Base-by-base conservation (phyloP, 208 protist species). In the Acanthamoeba castellanii region DNA sequence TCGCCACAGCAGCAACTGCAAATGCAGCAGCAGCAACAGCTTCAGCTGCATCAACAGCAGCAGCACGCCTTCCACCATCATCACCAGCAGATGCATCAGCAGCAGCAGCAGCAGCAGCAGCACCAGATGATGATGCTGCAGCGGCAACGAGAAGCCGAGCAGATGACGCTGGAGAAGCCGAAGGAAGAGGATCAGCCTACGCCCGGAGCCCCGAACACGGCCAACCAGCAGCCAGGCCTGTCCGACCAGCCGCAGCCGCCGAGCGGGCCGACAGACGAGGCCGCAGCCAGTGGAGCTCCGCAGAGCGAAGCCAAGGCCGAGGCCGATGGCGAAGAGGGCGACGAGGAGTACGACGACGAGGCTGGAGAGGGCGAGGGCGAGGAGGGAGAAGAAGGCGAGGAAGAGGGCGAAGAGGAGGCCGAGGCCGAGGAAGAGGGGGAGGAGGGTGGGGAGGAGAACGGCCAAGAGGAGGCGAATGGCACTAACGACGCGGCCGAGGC, bases 271-370 rank as follows among this genome's bases (percentile, higher is more conserved):
- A 81, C 16, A 18, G 22, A 42, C 18, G 68, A 76, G 68, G 34
- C 68, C n/a, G 64, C 64, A 30, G 68, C 68, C 68, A 16, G 68
- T n/a, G 68, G 9, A 7, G 11, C 68, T 8, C 7, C 68, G 20
- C 9, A 32, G 72, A 16, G 37, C 18, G 72, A 81, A 7, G 37
- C 20, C 72, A 81, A 87, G 78, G 78, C 78, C 18, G 30, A 87
- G 78, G 50, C 32, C 9, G 27, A 27, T 16, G 55, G 20, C 52
- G 42, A 70, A 45, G 61, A 47, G 34, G 25, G 14, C 14, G 37
- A 55, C 45, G 82, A 64, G 82, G 82, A 57, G 18, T 27, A 64
- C 57, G 82, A 89, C 30, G 82, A 57, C 18, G 34, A 84, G 59
- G 59, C 59, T 0, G 59, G 25, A 64, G 59, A 64, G 59, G 25